Percentiles rank a stretch among this genome's conserved stretches.
Conservation (phyloP, 148 eudicot genomes). For the Persicaria maculosa region DNA sequence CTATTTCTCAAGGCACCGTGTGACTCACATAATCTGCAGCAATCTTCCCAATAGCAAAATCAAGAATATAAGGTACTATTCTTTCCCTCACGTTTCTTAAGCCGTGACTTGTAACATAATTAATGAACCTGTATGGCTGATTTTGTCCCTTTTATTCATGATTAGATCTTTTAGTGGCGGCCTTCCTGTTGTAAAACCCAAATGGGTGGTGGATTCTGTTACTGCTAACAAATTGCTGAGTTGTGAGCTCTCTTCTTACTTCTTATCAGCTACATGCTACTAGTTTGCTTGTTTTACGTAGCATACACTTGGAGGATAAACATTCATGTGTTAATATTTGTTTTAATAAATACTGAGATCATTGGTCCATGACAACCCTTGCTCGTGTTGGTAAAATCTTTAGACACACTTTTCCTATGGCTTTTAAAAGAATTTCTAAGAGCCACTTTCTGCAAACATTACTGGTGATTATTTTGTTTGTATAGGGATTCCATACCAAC, state of each 20-base stretch:
- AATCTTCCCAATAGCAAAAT: slow-evolving; percentile 90
- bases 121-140: background rate
- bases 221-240: slow-evolving; percentile 65
- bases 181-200: slow-evolving; percentile 84
- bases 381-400: background rate
- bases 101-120: background rate
- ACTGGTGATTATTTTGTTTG: slow-evolving; percentile 10
- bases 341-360: background rate
- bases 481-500: slow-evolving; percentile 82
- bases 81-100: background rate
- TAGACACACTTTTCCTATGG: background rate
- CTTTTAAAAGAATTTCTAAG: background rate
- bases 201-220: slow-evolving; percentile 80
- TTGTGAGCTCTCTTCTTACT: slow-evolving; percentile 43
- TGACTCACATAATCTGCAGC: slow-evolving; percentile 90
- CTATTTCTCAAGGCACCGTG: slow-evolving; percentile 85
- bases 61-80: slow-evolving; percentile 65
- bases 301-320: slow-evolving; percentile 1
- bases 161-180: slow-evolving; percentile 87
- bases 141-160: slow-evolving; percentile 11
- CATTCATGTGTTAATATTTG: background rate
- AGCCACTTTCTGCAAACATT: background rate
- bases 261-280: background rate
- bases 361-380: background rate
- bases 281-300: background rate